These are phyloP conservation scores for Verbascum thapsus DNA, from an alignment of 257 asterid species.

Conservation along the genomic window DNA sequence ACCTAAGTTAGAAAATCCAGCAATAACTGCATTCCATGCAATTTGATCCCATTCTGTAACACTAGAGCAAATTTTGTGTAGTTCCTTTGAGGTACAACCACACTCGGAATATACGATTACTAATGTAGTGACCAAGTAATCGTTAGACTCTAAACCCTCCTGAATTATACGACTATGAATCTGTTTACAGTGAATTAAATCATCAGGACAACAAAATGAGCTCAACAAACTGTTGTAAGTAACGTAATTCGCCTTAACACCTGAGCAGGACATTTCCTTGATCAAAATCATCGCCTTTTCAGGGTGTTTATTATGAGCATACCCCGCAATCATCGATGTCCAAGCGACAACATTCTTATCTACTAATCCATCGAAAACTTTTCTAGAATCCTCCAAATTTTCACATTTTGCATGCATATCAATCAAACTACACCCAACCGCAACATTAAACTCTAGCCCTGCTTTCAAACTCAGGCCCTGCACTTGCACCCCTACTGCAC, in stretches of 20 bases:
- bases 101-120: slow-evolving; percentile 51
- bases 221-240: slow-evolving; percentile 53
- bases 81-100: slow-evolving; percentile 45
- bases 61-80: slow-evolving; percentile 36
- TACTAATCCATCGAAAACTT: slow-evolving; percentile 46
- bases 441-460: slow-evolving; percentile 47
- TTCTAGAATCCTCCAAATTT: slow-evolving; percentile 43
- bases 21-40: slow-evolving; percentile 65
- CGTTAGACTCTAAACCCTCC: slow-evolving; percentile 52
- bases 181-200: slow-evolving; percentile 50
- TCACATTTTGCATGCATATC: slow-evolving; percentile 57
- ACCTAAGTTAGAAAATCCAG: slow-evolving; percentile 59
- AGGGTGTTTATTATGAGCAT: slow-evolving; percentile 40
- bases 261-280: slow-evolving; percentile 47
- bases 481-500: slow-evolving; percentile 54
- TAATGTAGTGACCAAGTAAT: slow-evolving; percentile 46
- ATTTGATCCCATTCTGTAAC: slow-evolving; percentile 54
- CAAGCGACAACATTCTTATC: slow-evolving; percentile 48
- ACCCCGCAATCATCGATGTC: slow-evolving; percentile 60
- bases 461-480: slow-evolving; percentile 54
- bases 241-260: slow-evolving; percentile 39
- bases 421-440: slow-evolving; percentile 63
- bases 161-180: slow-evolving; percentile 50
- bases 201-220: slow-evolving; percentile 46
- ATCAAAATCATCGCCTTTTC: slow-evolving; percentile 44